Percentiles rank a stretch among this genome's conserved stretches.
Conservation (phyloP, 2,329 filamentous ascomycete genomes). For the Hysterium pulicare region DNA sequence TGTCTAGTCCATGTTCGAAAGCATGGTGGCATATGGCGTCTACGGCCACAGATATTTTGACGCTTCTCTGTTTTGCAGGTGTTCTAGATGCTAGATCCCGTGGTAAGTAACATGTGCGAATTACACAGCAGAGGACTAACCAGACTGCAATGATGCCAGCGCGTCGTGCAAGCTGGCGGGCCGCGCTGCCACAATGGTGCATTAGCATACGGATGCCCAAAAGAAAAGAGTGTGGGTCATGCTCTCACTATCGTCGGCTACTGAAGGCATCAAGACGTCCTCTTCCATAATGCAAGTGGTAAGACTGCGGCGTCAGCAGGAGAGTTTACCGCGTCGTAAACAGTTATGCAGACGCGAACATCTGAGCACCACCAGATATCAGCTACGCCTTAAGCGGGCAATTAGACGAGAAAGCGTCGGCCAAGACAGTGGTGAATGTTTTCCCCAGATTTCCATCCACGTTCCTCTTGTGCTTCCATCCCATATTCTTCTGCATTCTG, state of each 20-base stretch:
- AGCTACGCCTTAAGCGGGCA: background rate
- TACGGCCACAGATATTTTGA: constrained; percentile 61
- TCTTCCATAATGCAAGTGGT: constrained; percentile 20
- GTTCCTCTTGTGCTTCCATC: background rate
- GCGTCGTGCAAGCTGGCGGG: constrained; percentile 28
- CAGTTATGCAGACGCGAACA: background rate
- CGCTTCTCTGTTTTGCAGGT: constrained; percentile 63
- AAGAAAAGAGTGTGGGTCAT: constrained; percentile 8
- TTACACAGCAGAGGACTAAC: constrained; percentile 23
- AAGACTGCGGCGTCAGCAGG: constrained; percentile 22
- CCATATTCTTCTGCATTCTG: no score
- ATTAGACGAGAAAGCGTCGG: background rate
- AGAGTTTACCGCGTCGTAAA: background rate
- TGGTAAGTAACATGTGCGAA: constrained; percentile 1
- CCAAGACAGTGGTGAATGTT: background rate
- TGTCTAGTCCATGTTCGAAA: constrained; percentile 66
- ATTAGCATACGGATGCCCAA: constrained; percentile 19
- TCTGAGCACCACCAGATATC: background rate
- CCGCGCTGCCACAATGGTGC: constrained; percentile 23
- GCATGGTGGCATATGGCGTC: constrained; percentile 61
- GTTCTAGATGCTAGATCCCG: constrained; percentile 30
- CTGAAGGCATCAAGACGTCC: constrained; percentile 28
- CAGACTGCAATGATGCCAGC: constrained; percentile 34
- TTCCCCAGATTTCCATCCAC: background rate
- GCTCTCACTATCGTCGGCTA: constrained; percentile 20